Conservation (phyloP, 2,329 filamentous ascomycete species). For the Fusarium newnesense region DNA sequence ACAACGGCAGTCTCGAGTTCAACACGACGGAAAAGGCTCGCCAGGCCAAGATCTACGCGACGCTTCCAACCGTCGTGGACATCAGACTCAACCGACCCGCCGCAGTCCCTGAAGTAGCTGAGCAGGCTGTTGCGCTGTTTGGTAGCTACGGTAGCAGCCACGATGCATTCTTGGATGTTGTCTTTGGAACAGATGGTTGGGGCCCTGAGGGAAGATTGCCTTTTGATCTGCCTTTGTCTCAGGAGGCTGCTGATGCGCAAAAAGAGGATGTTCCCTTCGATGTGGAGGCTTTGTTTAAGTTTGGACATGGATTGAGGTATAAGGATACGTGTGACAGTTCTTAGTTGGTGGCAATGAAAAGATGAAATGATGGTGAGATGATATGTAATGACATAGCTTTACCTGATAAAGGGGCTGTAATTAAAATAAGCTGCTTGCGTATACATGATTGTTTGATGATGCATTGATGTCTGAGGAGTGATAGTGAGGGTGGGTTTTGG, state of each 20-base stretch:
- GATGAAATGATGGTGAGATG: background rate
- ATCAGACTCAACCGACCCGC: constrained; percentile 56
- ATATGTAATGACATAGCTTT: background rate
- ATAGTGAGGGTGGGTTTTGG: too few relatives aligned
- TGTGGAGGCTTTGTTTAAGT: constrained; percentile 44
- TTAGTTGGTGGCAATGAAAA: background rate
- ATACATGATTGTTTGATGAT: background rate
- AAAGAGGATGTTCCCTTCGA: constrained; percentile 46
- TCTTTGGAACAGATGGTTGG: constrained; percentile 49
- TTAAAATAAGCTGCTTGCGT: background rate
- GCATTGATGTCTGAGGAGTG: background rate
- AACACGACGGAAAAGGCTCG: constrained; percentile 43
- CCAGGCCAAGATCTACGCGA: constrained; percentile 49
- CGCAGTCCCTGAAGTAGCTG: constrained; percentile 54
- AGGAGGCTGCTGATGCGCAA: constrained; percentile 52
- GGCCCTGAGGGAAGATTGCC: constrained; percentile 49
- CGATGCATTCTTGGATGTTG: constrained; percentile 56
- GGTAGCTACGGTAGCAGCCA: constrained; percentile 54
- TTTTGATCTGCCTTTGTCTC: constrained; percentile 57
- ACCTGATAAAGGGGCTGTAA: background rate
- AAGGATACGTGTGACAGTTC: constrained; percentile 43
- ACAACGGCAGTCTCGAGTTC: constrained; percentile 55
- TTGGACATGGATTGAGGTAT: constrained; percentile 47
- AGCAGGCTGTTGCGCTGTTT: constrained; percentile 52
- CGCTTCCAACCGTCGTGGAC: constrained; percentile 55